A percentile compares a stretch with the other conserved stretches of the same genome.
Conservation (phyloP, 2,329 filamentous ascomycete genomes). For the Penicillium sp. region DNA sequence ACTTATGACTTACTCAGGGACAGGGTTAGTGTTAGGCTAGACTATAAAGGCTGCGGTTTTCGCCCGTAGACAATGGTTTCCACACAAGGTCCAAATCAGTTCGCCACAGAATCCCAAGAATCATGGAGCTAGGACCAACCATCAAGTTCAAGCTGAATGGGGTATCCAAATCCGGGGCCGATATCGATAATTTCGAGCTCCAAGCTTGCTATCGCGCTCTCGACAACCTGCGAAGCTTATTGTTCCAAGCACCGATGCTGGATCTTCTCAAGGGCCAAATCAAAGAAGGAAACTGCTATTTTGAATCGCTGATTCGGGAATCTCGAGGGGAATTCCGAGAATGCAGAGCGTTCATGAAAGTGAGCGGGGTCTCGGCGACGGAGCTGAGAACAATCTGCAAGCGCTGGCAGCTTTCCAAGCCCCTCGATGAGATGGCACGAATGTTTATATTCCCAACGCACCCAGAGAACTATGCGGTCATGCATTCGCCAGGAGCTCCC, state of each 20-base stretch:
- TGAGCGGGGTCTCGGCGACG: neutral
- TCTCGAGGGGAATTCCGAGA: neutral
- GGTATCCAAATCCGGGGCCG: neutral
- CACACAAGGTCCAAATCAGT: neutral
- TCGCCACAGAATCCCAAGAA: neutral
- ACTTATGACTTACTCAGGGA: neutral
- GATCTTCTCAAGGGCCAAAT: slow-evolving; percentile 1
- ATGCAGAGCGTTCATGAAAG: slow-evolving; percentile 3
- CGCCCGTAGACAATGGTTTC: neutral
- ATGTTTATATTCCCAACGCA: slow-evolving; percentile 3
- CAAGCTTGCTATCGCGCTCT: slow-evolving; percentile 3
- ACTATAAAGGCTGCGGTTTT: neutral
- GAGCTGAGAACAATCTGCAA: neutral
- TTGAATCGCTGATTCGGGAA: neutral
- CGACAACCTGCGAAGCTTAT: slow-evolving; percentile 1
- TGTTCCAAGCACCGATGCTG: slow-evolving; percentile 3
- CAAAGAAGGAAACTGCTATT: slow-evolving; percentile 1
- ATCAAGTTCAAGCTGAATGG: slow-evolving; percentile 5
- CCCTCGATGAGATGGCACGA: neutral
- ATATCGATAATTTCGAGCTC: neutral
- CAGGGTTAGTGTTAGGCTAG: neutral
- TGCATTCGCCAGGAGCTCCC: neutral
- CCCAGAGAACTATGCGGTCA: slow-evolving; percentile 2
- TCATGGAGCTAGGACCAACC: neutral
- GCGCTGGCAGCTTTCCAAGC: slow-evolving; percentile 2